Evolutionary conservation across 331 rosid genomes (phyloP).

Genomic region (Arachis monticola): DNA sequence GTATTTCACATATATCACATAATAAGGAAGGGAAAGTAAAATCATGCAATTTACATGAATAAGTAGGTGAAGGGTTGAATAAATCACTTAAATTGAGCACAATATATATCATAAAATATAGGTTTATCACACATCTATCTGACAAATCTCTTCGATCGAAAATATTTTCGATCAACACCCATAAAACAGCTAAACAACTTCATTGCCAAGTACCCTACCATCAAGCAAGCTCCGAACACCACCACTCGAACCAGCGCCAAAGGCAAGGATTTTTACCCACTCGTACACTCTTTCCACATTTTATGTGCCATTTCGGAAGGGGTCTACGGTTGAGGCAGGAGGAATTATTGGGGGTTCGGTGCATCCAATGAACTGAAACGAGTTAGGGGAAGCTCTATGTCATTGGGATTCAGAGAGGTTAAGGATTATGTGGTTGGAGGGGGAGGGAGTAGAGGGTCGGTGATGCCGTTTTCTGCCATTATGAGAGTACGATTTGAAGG

Average conservation of each 20-base stretch:
- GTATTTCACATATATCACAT: too few species aligned
- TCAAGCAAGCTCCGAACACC: slow-evolving; percentile 62
- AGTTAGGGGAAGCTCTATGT: slow-evolving; percentile 35
- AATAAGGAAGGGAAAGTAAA: too few species aligned
- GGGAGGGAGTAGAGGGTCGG: slow-evolving; percentile 62
- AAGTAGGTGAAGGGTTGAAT: too few species aligned
- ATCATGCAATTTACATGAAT: too few species aligned
- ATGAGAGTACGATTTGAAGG: not conserved
- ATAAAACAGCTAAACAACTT: too few species aligned
- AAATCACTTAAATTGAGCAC: too few species aligned
- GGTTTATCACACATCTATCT: too few species aligned
- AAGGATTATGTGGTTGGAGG: slow-evolving; percentile 51
- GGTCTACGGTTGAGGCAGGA: slow-evolving; percentile 59
- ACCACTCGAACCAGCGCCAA: slow-evolving; percentile 60
- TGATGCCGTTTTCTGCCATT: slow-evolving; percentile 36
- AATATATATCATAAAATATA: too few species aligned
- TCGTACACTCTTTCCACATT: slow-evolving; percentile 65
- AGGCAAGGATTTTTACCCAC: slow-evolving; percentile 70
- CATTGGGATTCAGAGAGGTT: slow-evolving; percentile 33
- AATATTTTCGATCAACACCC: too few species aligned
- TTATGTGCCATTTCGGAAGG: slow-evolving; percentile 70
- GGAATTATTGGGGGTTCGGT: slow-evolving; percentile 53
- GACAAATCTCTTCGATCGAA: too few species aligned
- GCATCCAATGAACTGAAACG: slow-evolving; percentile 59
- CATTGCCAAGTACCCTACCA: slow-evolving; percentile 73